phyloP scores from a whole-genome alignment of 2,329 filamentous ascomycete genomes.

The Acephala macrosclerotiorum region DNA sequence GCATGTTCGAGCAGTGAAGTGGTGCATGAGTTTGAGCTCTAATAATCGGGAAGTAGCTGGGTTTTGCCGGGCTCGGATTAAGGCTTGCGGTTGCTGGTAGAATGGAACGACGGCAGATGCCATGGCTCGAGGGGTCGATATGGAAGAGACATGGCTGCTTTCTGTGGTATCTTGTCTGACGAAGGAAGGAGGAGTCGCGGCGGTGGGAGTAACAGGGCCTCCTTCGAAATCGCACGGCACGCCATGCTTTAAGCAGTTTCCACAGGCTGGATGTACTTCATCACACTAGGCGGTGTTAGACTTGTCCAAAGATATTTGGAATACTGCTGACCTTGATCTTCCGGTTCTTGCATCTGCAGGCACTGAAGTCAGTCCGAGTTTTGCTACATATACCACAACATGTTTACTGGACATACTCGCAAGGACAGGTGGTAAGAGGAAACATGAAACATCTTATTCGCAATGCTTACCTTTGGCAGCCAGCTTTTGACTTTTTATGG shows the following conservation, averaged over 20 bases:
- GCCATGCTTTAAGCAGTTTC: constrained; percentile 72
- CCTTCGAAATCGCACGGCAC: constrained; percentile 71
- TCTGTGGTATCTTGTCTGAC: constrained; percentile 31
- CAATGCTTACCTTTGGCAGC: constrained; percentile 54
- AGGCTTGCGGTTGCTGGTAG: constrained; percentile 33
- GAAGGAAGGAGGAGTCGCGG: constrained; percentile 18
- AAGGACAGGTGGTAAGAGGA: background rate
- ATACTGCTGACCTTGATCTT: constrained; percentile 70
- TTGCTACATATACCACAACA: background rate
- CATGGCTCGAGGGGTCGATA: constrained; percentile 27
- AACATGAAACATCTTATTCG: background rate
- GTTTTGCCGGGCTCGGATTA: constrained; percentile 27
- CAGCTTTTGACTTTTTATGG: constrained; percentile 74
- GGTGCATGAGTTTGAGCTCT: constrained; percentile 69
- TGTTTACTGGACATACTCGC: background rate
- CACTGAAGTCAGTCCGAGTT: constrained; percentile 11
- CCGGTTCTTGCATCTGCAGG: constrained; percentile 64
- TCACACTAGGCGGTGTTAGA: constrained; percentile 56
- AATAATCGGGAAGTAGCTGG: constrained; percentile 45
- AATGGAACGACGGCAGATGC: constrained; percentile 31
- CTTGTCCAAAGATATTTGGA: background rate
- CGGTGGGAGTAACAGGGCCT: constrained; percentile 42
- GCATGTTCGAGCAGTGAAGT: constrained; percentile 67
- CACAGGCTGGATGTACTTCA: constrained; percentile 69
- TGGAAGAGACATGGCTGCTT: constrained; percentile 18